Percentiles rank a stretch among this genome's conserved stretches.
phyloP scores from a whole-genome alignment of 2,329 filamentous ascomycete species.

The Pseudogymnoascus sp. region DNA sequence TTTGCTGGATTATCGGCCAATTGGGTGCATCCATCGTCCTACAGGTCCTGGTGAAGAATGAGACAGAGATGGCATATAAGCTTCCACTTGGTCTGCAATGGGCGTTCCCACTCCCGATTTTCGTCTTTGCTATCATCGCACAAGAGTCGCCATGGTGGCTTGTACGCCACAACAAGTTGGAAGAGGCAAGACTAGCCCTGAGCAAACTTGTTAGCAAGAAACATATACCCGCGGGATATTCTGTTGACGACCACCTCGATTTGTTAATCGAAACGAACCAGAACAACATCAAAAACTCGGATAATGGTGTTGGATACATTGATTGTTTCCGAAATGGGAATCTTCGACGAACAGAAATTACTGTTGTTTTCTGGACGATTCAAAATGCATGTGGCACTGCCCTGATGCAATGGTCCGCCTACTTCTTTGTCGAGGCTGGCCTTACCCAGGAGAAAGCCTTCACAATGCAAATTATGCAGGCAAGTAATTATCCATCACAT shows the following conservation, averaged over 20 bases:
- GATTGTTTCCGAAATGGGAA: slow-evolving; percentile 43
- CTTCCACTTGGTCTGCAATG: slow-evolving; percentile 40
- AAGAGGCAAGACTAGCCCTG: slow-evolving; percentile 37
- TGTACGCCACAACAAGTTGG: slow-evolving; percentile 34
- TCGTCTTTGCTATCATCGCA: slow-evolving; percentile 36
- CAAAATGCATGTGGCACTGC: slow-evolving; percentile 55
- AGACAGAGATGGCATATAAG: slow-evolving; percentile 38
- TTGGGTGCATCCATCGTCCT: slow-evolving; percentile 38
- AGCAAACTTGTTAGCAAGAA: slow-evolving; percentile 27
- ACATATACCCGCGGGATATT: slow-evolving; percentile 21
- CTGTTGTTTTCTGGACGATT: slow-evolving; percentile 49
- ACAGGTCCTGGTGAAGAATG: slow-evolving; percentile 31
- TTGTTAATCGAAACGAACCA: slow-evolving; percentile 49
- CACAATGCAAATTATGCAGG: slow-evolving; percentile 37
- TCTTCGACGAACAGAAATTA: slow-evolving; percentile 44
- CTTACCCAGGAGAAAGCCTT: slow-evolving; percentile 40
- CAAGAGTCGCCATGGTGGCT: slow-evolving; percentile 45
- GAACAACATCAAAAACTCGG: slow-evolving; percentile 38
- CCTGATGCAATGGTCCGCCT: slow-evolving; percentile 55
- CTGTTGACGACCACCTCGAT: slow-evolving; percentile 29
- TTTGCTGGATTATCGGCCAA: slow-evolving; percentile 12
- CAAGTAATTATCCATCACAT: neutral
- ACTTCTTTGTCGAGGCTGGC: slow-evolving; percentile 49
- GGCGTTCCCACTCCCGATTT: slow-evolving; percentile 40
- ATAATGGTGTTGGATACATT: slow-evolving; percentile 46